Conservation (phyloP, 306 rosid species). For the Pterocarpus santalinus region DNA sequence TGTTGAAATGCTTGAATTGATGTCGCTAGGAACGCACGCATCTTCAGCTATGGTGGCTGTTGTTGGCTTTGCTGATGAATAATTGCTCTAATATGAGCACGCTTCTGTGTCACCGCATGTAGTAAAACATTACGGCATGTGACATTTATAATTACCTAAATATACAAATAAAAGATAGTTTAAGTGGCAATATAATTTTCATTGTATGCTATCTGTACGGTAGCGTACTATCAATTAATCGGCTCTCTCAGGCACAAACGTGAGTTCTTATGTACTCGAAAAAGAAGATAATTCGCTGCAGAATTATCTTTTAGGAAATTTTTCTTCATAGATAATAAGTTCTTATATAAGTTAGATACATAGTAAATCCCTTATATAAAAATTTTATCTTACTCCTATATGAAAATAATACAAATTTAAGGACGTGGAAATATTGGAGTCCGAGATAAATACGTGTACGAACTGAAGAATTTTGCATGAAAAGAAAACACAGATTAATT, state of each 20-base stretch:
- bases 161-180: not conserved
- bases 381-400: not conserved
- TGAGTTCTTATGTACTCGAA: not conserved
- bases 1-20: not conserved
- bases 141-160: not conserved
- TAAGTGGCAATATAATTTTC: not conserved
- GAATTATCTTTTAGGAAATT: not conserved
- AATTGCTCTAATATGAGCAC: not conserved
- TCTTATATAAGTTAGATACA: not conserved
- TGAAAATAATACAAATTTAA: not conserved
- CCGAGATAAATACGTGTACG: not conserved
- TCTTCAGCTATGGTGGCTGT: conserved; percentile 4
- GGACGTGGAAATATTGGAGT: not conserved
- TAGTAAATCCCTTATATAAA: not conserved
- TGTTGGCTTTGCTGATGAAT: not conserved
- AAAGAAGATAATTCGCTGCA: too few relatives aligned
- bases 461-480: conserved; percentile 6
- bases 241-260: not conserved
- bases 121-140: not conserved
- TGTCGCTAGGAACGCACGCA: not conserved
- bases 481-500: not conserved
- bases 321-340: not conserved
- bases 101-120: not conserved
- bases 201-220: not conserved
- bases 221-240: not conserved